phyloP scores from a whole-genome alignment of 78 protist genomes.

The Neovahlkampfia damariscottae region DNA sequence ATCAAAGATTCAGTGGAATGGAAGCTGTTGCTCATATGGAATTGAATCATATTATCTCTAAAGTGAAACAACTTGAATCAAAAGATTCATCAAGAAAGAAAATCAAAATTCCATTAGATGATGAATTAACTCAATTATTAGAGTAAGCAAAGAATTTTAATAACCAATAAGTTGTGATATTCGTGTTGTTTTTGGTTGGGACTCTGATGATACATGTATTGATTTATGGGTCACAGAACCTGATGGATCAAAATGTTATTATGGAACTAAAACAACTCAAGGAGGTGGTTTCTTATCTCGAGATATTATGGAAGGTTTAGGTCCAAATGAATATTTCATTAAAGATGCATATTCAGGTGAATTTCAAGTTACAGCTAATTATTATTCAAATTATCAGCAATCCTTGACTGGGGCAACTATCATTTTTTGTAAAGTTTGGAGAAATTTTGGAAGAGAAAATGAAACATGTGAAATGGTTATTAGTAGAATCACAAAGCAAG shows the following conservation, averaged over 20 bases:
- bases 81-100: too few species aligned
- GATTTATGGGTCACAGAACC: neutral
- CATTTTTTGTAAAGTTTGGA: neutral
- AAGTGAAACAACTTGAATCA: neutral
- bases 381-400: neutral
- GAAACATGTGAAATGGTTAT: neutral
- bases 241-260: neutral
- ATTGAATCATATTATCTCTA: neutral
- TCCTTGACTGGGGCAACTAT: neutral
- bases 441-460: neutral
- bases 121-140: too few species aligned
- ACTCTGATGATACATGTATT: neutral
- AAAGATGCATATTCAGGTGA: neutral
- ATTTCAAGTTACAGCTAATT: neutral
- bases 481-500: neutral
- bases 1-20: neutral
- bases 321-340: neutral
- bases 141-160: too few species aligned
- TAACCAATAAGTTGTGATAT: neutral
- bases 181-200: neutral
- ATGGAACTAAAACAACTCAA: neutral
- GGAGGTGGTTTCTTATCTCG: neutral
- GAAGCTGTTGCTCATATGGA: neutral
- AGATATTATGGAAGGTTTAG: neutral
- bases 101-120: too few species aligned